Conservation (phyloP, 192 early-diverging fungal species). For the Oehlia diaphana region DNA sequence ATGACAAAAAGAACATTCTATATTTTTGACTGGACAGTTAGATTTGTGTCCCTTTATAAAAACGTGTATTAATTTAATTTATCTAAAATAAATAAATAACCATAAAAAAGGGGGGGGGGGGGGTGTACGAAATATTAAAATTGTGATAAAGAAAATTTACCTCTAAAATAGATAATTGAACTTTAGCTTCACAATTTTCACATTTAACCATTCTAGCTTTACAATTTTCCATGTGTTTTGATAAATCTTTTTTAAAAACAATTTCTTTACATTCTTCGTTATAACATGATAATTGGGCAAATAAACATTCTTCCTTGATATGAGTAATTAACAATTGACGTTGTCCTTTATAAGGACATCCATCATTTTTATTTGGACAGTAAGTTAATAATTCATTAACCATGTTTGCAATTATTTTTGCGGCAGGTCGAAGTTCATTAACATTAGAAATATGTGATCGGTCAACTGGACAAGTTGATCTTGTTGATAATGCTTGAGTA, state of each 20-base stretch:
- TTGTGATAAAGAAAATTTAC: conserved; percentile 35
- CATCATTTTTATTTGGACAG: conserved; percentile 53
- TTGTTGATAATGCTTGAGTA: conserved; percentile 47
- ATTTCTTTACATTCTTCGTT: conserved; percentile 54
- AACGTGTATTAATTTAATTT: neutral
- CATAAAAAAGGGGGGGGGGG: neutral
- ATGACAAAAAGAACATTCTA: conserved; percentile 57
- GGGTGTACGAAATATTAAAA: neutral
- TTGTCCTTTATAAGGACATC: conserved; percentile 59
- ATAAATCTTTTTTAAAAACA: conserved; percentile 56
- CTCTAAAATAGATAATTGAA: conserved; percentile 49
- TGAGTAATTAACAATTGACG: conserved; percentile 57
- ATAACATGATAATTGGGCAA: conserved; percentile 47
- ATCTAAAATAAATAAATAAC: neutral
- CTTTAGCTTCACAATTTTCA: conserved; percentile 54
- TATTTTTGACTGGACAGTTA: conserved; percentile 54
- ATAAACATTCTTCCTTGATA: conserved; percentile 57
- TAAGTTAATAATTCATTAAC: conserved; percentile 65
- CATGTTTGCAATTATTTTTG: conserved; percentile 62
- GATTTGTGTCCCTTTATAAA: conserved; percentile 49
- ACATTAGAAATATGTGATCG: conserved; percentile 43
- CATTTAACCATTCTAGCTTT: conserved; percentile 53
- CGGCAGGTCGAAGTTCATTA: conserved; percentile 48
- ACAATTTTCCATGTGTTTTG: conserved; percentile 58
- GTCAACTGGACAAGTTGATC: conserved; percentile 59